Percentiles rank a stretch among this genome's conserved stretches.
phyloP scores from a whole-genome alignment of 345 rosid genomes.

The Passiflora organensis region DNA sequence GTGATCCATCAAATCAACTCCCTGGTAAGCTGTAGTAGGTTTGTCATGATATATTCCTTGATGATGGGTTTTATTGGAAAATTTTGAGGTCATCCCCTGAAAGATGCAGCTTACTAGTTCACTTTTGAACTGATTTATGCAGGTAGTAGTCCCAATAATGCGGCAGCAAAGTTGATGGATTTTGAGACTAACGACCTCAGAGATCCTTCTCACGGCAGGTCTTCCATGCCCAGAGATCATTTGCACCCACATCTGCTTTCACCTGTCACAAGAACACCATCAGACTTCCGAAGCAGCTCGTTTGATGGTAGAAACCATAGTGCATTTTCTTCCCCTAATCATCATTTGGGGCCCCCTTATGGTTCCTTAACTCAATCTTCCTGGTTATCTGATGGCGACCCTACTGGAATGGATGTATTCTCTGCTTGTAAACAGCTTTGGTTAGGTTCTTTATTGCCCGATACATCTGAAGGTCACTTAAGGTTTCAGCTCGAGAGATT shows the following conservation, averaged over 20 bases:
- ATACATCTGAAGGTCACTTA: constrained; percentile 70
- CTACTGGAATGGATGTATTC: constrained; percentile 62
- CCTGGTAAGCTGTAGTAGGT: too few species aligned
- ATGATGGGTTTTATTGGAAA: constrained; percentile 22
- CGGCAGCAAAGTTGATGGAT: constrained; percentile 59
- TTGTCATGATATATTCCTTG: not conserved
- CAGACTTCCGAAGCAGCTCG: constrained; percentile 56
- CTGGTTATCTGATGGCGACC: constrained; percentile 85
- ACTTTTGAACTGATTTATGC: constrained; percentile 36
- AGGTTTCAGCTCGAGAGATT: constrained; percentile 83
- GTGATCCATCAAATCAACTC: constrained; percentile 31
- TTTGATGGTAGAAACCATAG: constrained; percentile 57
- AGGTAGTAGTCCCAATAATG: constrained; percentile 51
- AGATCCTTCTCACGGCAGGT: constrained; percentile 53
- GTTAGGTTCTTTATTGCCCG: constrained; percentile 75
- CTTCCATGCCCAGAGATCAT: constrained; percentile 58
- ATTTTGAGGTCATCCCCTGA: constrained; percentile 36
- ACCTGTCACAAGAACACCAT: constrained; percentile 50
- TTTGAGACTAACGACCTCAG: constrained; percentile 62
- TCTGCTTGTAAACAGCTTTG: constrained; percentile 87
- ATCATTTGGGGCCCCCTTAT: constrained; percentile 37
- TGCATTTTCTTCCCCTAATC: constrained; percentile 52
- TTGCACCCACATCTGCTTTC: constrained; percentile 53
- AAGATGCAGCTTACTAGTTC: constrained; percentile 27
- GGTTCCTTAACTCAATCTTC: constrained; percentile 39